Evolutionary conservation across 176 grass and related monocot species (phyloP).

Genomic region (Avena sativa): DNA sequence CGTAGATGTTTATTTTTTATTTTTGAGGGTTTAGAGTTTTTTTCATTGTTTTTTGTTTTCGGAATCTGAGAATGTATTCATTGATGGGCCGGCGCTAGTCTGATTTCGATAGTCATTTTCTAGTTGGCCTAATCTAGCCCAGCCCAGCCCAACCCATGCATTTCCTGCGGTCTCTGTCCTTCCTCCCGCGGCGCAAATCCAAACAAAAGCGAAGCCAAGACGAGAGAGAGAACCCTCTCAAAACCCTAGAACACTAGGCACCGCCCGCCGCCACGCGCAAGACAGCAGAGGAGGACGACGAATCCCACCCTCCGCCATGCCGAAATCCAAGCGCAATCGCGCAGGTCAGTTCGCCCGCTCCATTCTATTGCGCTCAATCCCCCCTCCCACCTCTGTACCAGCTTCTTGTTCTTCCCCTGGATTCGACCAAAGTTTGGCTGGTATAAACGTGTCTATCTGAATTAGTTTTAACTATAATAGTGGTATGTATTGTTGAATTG

Average conservation of each 20-base stretch:
- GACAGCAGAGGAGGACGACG: constrained; percentile 14
- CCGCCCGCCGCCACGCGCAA: constrained; percentile 14
- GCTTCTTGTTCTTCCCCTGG: background rate
- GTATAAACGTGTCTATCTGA: background rate
- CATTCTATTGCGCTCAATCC: background rate
- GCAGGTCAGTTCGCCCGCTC: constrained; percentile 4
- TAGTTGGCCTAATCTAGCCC: background rate
- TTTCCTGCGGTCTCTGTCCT: background rate
- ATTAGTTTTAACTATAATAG: background rate
- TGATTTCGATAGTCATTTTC: no score
- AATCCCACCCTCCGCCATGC: background rate
- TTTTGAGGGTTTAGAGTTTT: no score
- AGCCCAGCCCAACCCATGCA: background rate
- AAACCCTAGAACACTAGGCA: constrained; percentile 34
- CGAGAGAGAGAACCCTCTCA: background rate
- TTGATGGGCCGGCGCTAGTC: background rate
- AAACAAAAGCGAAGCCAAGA: constrained; percentile 14
- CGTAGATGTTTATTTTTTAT: no score
- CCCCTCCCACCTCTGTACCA: background rate
- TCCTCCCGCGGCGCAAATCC: background rate
- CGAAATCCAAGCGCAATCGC: constrained; percentile 35
- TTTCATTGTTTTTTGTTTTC: no score
- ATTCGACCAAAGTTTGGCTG: background rate
- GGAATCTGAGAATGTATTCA: background rate
- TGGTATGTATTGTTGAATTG: background rate